Evolutionary conservation across 345 rosid genomes (phyloP).

Genomic region (Sisymbrium irio): DNA sequence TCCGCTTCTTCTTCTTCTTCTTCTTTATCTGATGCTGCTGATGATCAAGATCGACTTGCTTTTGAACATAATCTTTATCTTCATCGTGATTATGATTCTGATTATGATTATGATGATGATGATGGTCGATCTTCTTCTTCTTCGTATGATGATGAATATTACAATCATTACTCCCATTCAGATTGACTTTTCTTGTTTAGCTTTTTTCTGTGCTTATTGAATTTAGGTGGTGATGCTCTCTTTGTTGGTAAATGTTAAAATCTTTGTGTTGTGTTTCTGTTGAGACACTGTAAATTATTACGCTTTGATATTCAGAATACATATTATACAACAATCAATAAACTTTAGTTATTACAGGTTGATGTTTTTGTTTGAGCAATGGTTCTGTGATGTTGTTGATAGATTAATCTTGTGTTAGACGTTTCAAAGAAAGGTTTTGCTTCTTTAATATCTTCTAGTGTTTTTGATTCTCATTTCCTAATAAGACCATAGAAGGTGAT

Average conservation of each 20-base stretch:
- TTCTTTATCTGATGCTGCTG: conserved; percentile 30
- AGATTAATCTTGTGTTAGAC: background rate
- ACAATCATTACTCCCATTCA: conserved; percentile 40
- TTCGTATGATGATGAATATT: conserved; percentile 40
- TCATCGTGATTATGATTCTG: conserved; percentile 15
- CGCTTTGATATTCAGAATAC: background rate
- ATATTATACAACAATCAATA: conserved; percentile 2
- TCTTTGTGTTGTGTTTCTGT: background rate
- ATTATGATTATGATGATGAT: conserved; percentile 17
- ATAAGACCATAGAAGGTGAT: background rate
- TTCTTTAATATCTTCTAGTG: background rate
- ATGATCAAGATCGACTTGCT: conserved; percentile 22
- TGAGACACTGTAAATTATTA: conserved; percentile 7
- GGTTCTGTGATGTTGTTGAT: conserved; percentile 2
- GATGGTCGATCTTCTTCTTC: conserved; percentile 32
- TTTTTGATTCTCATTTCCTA: background rate
- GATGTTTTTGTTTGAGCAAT: background rate
- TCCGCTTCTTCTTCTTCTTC: conserved; percentile 33
- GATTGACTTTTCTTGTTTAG: conserved; percentile 39
- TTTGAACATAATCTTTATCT: conserved; percentile 14
- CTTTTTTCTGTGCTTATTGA: background rate
- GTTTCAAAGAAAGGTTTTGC: background rate
- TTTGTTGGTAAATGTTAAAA: background rate
- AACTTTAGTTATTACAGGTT: background rate
- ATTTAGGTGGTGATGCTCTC: background rate